These are phyloP conservation scores for Quercus cerris DNA, from an alignment of 306 rosid species.

Conservation along the genomic window DNA sequence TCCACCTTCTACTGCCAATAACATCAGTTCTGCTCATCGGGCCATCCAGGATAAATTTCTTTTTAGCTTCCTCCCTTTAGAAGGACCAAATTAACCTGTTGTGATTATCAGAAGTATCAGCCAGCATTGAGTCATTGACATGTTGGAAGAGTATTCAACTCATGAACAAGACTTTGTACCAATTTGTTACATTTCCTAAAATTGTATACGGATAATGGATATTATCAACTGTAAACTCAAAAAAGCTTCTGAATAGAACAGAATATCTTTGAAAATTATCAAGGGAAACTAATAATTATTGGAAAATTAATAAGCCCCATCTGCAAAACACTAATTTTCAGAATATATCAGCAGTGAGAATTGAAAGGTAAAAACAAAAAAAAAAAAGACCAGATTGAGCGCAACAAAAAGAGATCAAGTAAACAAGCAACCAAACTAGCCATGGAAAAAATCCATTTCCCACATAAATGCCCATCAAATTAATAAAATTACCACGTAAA, in stretches of 20 bases:
- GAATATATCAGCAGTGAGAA: not conserved
- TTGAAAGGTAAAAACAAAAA: not conserved
- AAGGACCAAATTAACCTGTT: slow-evolving; percentile 48
- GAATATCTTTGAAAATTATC: not conserved
- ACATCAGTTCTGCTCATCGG: slow-evolving; percentile 96
- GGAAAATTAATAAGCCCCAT: not conserved
- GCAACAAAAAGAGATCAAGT: not conserved
- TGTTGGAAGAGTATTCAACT: not conserved
- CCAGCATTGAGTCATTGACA: not conserved
- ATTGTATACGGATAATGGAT: not conserved
- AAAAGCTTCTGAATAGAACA: not conserved
- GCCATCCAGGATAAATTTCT: slow-evolving; percentile 45
- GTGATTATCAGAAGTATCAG: not conserved
- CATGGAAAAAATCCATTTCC: not conserved
- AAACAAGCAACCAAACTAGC: not conserved
- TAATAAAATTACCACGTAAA: not conserved
- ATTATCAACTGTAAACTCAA: not conserved
- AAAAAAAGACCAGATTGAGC: not conserved
- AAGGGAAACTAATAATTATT: not conserved
- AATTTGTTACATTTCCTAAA: not conserved
- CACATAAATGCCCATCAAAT: not conserved
- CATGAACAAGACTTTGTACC: not conserved
- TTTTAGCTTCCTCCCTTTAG: slow-evolving; percentile 33
- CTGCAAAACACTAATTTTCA: not conserved
- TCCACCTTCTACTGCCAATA: slow-evolving; percentile 98